Evolutionary conservation across 129 eudicot species (phyloP), one percentile per base, ranked within the genome.

Genomic region (Scalesia atractyloides): DNA sequence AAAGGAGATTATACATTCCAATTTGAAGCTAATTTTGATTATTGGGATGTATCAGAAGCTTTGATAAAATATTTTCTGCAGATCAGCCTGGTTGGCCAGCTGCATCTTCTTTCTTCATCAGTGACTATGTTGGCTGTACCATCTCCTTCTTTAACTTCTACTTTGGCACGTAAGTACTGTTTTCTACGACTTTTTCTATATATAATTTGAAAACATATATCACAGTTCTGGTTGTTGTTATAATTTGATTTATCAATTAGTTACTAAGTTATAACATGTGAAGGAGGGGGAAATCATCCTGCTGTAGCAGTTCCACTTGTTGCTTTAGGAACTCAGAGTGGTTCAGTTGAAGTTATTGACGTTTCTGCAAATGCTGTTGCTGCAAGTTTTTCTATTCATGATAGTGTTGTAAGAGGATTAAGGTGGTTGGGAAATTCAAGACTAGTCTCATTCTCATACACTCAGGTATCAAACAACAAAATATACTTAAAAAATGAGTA

Each of bases 361-460:
- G 84, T 94, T 82, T 83, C 96, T 79, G 96, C 99, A 16, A 94
- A 90, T 65, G 89, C 99, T 72, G 88, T 94, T 83, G 89, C 97
- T 58, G 91, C 97, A 24, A 88, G 96, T 83, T 94, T 90, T 73
- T 78, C 91, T 77, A 88, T 86, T 70, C 99, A 94, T 83, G 88
- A 82, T 73, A 79, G 84, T 75, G 84, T 87, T 60, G 95, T 94
- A 17, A 81, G 99, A 87, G 99, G 99, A 72, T 84, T 94, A 85
- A 85, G 99, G 44, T 94, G 99, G 99, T 85, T 94, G 34, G 99
- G 99, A 53, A 94, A 94, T 88, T 86, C 99, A 64, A 85, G 93
- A 75, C 77, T 94, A 17, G 97, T 94, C 30, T 94, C 99, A 52
- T 94, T 90, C 72, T 90, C 99, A 61, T 94, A 87, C 83, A 81